Base-by-base conservation (phyloP, 371 early-diverging fungal species). In the Nematocida sp. region DNA sequence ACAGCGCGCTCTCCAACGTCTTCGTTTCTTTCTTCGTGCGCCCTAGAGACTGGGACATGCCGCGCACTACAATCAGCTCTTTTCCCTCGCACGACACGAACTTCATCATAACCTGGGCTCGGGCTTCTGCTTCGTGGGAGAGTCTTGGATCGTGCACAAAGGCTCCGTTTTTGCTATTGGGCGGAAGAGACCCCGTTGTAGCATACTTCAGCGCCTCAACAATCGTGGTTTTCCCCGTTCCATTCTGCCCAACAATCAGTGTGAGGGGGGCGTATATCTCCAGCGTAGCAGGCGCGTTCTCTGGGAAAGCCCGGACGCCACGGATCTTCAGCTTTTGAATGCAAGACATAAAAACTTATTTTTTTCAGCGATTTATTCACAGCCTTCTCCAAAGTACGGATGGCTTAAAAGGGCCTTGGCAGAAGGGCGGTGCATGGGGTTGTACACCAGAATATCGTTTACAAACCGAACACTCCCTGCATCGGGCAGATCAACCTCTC, bases 151-250 rank as follows among this genome's bases (percentile, higher is more conserved):
- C 99, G 67, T 94, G 88, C 45, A 99, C 88, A 85, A 99, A 98
- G 45, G 91, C 91, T n/a, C 85, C 85, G 77, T 88, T 89, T 36
- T 58, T 77, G 75, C 87, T 86, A 79, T 92, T 93, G 0, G 96
- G 95, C 3, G 99, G 99, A 17, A 90, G 76, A 46, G 89, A 89
- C 2, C 98, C 98, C 0, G 97, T 96, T 13, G 93, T 93, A 0
- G 89, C 89, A 85, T 94, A 99, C 81, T 92, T 94, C 17, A 99
- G 85, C 63, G 91, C 87, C 81, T 99, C 99, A 66, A 99, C 94
- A 64, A 99, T 91, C 1, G 96, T 96, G 2, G 98, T 97, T 81
- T 97, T 99, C 19, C 98, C 99, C 17, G 92, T 88, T 0, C 98
- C 99, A 83, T 97, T 97, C 62, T 88, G 87, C 0, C 99, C 99